Conservation (phyloP, 139 green algal genomes). For the Micromonas pusilla region DNA sequence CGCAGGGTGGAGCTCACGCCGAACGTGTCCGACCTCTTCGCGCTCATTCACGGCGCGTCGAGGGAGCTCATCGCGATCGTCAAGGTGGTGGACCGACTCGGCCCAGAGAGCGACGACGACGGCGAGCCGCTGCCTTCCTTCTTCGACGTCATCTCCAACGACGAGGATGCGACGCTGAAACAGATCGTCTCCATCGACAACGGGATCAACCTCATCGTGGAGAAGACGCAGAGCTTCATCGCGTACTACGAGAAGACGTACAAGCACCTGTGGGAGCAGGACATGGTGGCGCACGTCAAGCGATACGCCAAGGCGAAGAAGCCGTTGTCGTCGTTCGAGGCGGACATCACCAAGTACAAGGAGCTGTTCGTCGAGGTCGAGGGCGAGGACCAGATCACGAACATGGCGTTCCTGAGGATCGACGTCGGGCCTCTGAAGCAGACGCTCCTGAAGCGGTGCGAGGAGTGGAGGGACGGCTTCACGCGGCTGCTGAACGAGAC, state of each 20-base stretch:
- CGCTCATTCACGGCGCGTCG: slow-evolving; percentile 65
- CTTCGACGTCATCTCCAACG: slow-evolving; percentile 59
- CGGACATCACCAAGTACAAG: slow-evolving; percentile 69
- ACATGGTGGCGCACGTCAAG: slow-evolving; percentile 77
- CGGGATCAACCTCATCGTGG: slow-evolving; percentile 66
- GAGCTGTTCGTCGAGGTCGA: slow-evolving; percentile 61
- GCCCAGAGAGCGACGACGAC: slow-evolving; percentile 30
- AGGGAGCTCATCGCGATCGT: slow-evolving; percentile 63
- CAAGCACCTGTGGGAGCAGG: slow-evolving; percentile 78
- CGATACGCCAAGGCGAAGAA: slow-evolving; percentile 82
- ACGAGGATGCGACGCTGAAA: slow-evolving; percentile 71
- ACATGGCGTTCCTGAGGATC: slow-evolving; percentile 82
- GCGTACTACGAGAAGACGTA: slow-evolving; percentile 85
- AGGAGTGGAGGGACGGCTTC: slow-evolving; percentile 69
- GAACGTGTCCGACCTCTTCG: slow-evolving; percentile 66
- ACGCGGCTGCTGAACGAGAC: slow-evolving; percentile 60
- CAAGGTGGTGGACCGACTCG: slow-evolving; percentile 53
- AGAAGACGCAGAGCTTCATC: slow-evolving; percentile 66
- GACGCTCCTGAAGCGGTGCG: slow-evolving; percentile 65
- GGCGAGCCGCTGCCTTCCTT: slow-evolving; percentile 48
- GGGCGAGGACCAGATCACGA: slow-evolving; percentile 66
- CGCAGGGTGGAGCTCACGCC: slow-evolving; percentile 63
- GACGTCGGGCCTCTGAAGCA: slow-evolving; percentile 81
- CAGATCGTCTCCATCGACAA: slow-evolving; percentile 67
- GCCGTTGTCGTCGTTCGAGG: slow-evolving; percentile 63